Conservation (phyloP, 441 rosid species). For the Euphorbia schlechtendalii region DNA sequence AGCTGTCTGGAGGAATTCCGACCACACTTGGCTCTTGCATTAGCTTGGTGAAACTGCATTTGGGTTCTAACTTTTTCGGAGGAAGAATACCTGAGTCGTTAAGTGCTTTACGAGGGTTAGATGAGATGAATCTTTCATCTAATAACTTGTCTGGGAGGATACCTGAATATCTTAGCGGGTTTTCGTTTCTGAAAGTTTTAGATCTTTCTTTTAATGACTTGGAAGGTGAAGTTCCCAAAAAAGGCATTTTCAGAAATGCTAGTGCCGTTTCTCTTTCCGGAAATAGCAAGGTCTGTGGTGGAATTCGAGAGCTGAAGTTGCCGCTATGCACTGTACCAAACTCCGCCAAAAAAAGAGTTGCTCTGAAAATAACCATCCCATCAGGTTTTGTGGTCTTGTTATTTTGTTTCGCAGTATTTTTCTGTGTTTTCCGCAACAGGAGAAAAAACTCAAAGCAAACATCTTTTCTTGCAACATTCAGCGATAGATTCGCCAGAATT, state of each 20-base stretch:
- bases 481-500: background rate
- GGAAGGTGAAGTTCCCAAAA: conserved; percentile 15
- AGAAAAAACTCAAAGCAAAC: background rate
- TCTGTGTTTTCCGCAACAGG: background rate
- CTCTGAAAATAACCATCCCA: background rate
- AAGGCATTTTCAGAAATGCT: conserved; percentile 12
- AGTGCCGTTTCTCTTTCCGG: conserved; percentile 8
- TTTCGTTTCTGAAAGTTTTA: background rate
- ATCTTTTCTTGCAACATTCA: background rate
- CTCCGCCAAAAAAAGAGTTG: background rate
- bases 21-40: conserved; percentile 10
- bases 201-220: conserved; percentile 19
- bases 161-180: conserved; percentile 6
- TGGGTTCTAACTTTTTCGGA: conserved; percentile 18
- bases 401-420: background rate
- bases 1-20: conserved; percentile 21
- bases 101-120: conserved; percentile 20
- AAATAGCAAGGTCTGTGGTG: conserved; percentile 26
- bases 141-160: conserved; percentile 23
- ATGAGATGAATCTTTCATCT: conserved; percentile 19
- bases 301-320: conserved; percentile 13
- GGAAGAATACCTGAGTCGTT: conserved; percentile 25
- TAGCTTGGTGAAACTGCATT: background rate
- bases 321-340: background rate
- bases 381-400: background rate